Conservation (phyloP, 176 grass and related monocot genomes). For the Rhipidocladum racemiflorum region DNA sequence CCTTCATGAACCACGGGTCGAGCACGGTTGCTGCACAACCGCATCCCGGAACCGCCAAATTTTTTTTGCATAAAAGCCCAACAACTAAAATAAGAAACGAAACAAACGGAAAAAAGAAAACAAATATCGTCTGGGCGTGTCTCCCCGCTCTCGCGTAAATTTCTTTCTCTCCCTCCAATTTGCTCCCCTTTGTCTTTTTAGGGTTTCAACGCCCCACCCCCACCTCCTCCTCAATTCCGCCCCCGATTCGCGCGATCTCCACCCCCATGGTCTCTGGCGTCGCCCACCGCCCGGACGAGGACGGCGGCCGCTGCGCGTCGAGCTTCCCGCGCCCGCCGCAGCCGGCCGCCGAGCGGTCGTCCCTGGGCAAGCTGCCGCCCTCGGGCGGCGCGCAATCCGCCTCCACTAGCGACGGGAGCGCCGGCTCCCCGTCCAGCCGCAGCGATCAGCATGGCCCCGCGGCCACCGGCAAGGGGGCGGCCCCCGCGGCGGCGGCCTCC, state of each 20-base stretch:
- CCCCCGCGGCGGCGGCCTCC: slow-evolving; percentile 8
- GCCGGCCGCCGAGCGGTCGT: neutral
- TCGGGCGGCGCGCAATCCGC: slow-evolving; percentile 62
- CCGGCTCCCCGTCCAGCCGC: slow-evolving; percentile 60
- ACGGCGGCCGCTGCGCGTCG: neutral
- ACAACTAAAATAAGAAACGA: neutral
- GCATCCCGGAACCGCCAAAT: too few relatives aligned
- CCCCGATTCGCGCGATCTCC: slow-evolving; percentile 18
- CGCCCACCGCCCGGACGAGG: neutral
- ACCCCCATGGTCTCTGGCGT: slow-evolving; percentile 36
- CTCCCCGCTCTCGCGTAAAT: slow-evolving; percentile 42
- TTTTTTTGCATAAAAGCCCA: neutral
- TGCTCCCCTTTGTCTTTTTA: slow-evolving; percentile 18
- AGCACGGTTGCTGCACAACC: too few relatives aligned
- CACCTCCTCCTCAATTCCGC: slow-evolving; percentile 20
- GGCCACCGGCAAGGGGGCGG: neutral
- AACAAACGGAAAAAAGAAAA: neutral
- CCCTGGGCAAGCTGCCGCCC: neutral
- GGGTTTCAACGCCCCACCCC: slow-evolving; percentile 41
- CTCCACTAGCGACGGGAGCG: slow-evolving; percentile 71
- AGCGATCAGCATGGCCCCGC: slow-evolving; percentile 47
- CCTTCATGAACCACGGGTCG: too few relatives aligned
- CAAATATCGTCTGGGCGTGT: slow-evolving; percentile 17
- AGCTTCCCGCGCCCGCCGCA: neutral
- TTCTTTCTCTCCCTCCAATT: slow-evolving; percentile 39